Evolutionary conservation across 2,329 filamentous ascomycete genomes (phyloP), one percentile per base, ranked within the genome.

Genomic region (Trichoderma atroviride): DNA sequence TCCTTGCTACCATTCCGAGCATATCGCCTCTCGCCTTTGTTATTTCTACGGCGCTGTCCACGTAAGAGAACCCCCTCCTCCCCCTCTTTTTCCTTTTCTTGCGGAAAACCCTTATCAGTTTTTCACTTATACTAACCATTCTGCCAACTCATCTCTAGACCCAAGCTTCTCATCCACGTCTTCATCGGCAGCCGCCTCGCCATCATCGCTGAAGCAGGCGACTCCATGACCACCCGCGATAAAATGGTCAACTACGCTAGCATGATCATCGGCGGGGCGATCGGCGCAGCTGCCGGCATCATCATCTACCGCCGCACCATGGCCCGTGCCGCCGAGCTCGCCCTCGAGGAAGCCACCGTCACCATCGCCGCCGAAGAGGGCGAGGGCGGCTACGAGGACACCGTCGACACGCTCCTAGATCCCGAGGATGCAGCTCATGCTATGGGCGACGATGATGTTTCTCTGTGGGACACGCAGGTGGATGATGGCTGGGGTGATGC

Each of bases 1-100:
- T 97, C 71, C 88, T 99, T 68, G 93, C 93, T 35, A 98, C 96
- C 1, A 94, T 99, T 71, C 94, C 94, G 3, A 97, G 92, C 37
- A 92, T 99, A 40, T 87, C 90, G 29, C 92, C 92, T 52, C 79
- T 86, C 70, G 87, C 87, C 58, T 98, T 96, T 81, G 90, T 90
- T 37, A 78, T 94, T 57, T 95, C 96, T 6, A 98, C 95, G 0
- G 90, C 92, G 3, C 82, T 95, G 19, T 90, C 94, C 13, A 89
- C 87, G 84, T 85, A 72, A 70, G 79, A 76, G 47, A 11, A 19
- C 7, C 13, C 13, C n/a, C 50, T 27, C 22, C 29, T 22, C 19
- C 24, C 52, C 35, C 29, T 6, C 33, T 47, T 52, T 33, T 33
- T 31, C 7, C 33, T 47, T 52, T 33, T 33, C 59, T n/a, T n/a